Percentiles rank a stretch among this genome's conserved stretches.
These are phyloP conservation scores for Daldinia grandis DNA, from an alignment of 495 filamentous ascomycete genomes.

Conservation along the genomic window DNA sequence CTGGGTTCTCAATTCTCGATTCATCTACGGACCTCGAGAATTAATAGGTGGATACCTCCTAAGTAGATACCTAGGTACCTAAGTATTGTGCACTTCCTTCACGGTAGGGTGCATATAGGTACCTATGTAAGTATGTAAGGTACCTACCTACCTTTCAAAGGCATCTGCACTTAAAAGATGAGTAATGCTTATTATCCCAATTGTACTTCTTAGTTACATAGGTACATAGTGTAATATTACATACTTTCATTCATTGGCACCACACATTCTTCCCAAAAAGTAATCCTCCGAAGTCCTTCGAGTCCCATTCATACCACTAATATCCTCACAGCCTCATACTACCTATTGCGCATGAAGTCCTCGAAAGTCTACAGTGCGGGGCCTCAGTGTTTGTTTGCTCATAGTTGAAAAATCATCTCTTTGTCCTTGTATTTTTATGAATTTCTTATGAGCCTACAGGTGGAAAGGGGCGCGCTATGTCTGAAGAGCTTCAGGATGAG, in stretches of 20 bases:
- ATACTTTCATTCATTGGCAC: neutral
- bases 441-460: neutral
- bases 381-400: neutral
- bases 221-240: too few species aligned
- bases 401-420: neutral
- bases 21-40: constrained; percentile 17
- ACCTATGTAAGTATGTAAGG: too few species aligned
- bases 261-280: neutral
- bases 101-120: neutral
- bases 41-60: constrained; percentile 15
- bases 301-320: neutral
- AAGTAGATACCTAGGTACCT: constrained; percentile 13
- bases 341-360: neutral
- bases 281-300: neutral
- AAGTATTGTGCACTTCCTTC: neutral
- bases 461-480: constrained; percentile 56
- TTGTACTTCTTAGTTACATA: neutral
- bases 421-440: neutral
- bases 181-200: neutral
- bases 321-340: neutral
- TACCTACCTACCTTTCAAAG: too few species aligned
- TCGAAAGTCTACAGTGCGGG: neutral
- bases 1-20: neutral
- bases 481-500: constrained; percentile 83
- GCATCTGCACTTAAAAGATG: neutral